Evolutionary conservation across 2,329 filamentous ascomycete genomes (phyloP), one percentile per base, ranked within the genome.

Genomic region (Fusarium burgessii): DNA sequence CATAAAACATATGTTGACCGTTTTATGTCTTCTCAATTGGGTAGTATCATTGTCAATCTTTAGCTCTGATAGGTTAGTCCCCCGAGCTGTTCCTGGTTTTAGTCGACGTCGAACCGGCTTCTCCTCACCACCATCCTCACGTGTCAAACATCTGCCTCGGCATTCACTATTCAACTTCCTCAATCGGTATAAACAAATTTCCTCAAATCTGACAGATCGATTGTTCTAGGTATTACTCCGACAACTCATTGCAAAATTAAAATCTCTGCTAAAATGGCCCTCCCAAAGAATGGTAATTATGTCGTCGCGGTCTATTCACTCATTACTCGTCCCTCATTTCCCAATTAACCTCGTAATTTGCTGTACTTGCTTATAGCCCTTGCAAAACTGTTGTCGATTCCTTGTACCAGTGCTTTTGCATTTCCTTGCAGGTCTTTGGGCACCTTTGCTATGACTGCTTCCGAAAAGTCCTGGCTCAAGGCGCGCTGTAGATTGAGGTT

Each of bases 401-500:
- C 78, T 35, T 77, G 76, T 6, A 82, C 75, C 46, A 87, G 50
- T 1, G 50, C 57, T 71, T 78, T 43, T 1, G 84, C 84, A 6
- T 80, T 65, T 1, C 25, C 66, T 66, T 77, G 76, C 27, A 83
- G 68, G 1, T 74, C 70, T 8, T 50, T 62, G 1, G 84, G 84
- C 7, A 85, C 77, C 75, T 85, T 85, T 5, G 65, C 74, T 11
- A 83, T 65, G 13, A 85, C 75, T 1, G 79, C 80, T 5, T 62
- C 65, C 41, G 80, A 80, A 42, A 85, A 80, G 13, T 81, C 77
- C 27, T 75, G 74, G 1, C 82, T 83, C 0, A 84, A 82, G 2
- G 73, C 66, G 72, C 81, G 80, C 76, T 86, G 78, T 10, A 79
- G 63, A 59, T 81, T 72, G 29, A 88, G 71, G 62, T 81, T 82